These are phyloP conservation scores for Polytrichum commune DNA, from an alignment of 225 moss, liverwort and hornwort species.

Conservation along the genomic window DNA sequence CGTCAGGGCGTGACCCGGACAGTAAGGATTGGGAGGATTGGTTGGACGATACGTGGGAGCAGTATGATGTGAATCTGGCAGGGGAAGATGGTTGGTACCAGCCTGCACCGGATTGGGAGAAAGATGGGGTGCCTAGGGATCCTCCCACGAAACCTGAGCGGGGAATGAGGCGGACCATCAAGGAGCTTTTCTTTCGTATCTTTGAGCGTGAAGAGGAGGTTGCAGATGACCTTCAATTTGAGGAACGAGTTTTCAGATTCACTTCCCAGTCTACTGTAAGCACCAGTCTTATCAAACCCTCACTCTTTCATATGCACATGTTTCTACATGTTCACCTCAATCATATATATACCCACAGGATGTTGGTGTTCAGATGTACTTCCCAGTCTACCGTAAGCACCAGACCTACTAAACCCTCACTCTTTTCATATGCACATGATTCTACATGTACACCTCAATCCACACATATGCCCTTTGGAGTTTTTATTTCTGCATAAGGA, in stretches of 20 bases:
- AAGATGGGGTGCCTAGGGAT: slow-evolving; percentile 63
- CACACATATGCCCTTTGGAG: too few species aligned
- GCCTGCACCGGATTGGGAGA: slow-evolving; percentile 71
- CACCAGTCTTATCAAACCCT: too few species aligned
- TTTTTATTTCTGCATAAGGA: too few species aligned
- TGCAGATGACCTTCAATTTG: slow-evolving; percentile 74
- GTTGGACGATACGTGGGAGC: slow-evolving; percentile 78
- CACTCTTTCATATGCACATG: too few species aligned
- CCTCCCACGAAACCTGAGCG: slow-evolving; percentile 84
- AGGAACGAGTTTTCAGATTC: slow-evolving; percentile 83
- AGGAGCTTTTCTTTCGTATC: slow-evolving; percentile 69
- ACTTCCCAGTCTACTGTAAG: slow-evolving; percentile 84
- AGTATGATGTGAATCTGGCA: slow-evolving; percentile 38
- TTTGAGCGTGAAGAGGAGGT: slow-evolving; percentile 80
- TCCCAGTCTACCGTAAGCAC: too few species aligned
- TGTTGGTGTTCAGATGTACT: too few species aligned
- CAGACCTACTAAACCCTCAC: too few species aligned
- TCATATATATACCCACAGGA: too few species aligned
- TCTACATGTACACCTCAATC: too few species aligned
- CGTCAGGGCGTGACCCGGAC: slow-evolving; percentile 70
- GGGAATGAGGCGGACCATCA: slow-evolving; percentile 83
- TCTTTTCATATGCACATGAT: too few species aligned
- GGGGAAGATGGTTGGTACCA: slow-evolving; percentile 67
- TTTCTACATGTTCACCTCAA: too few species aligned
- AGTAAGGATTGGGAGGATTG: slow-evolving; percentile 89